Evolutionary conservation across 1,284 basidiomycete genomes (phyloP).

Genomic region (Ceratobasidium sp.): DNA sequence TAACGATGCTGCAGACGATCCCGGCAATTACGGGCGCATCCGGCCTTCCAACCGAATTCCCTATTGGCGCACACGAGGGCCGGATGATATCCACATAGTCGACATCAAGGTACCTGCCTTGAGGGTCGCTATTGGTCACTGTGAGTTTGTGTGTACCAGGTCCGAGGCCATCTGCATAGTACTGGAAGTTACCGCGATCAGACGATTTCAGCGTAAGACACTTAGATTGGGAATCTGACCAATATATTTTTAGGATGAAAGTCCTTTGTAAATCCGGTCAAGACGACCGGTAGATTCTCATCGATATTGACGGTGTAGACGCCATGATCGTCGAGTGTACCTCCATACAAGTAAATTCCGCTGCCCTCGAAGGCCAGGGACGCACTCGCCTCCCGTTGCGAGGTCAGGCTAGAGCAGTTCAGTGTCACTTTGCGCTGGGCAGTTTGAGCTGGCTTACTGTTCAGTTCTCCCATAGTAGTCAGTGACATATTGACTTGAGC

Average conservation of each 20-base stretch:
- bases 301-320: conserved; percentile 12
- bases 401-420: neutral
- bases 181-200: neutral
- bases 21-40: neutral
- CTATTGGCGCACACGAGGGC: neutral
- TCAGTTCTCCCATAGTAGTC: conserved; percentile 19
- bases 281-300: neutral
- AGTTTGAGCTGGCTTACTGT: neutral
- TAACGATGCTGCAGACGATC: neutral
- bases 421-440: neutral
- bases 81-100: conserved; percentile 39
- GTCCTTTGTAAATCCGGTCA: conserved; percentile 22
- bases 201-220: neutral
- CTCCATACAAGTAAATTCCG: conserved; percentile 38
- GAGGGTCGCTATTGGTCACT: conserved; percentile 20
- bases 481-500: neutral
- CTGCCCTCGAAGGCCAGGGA: conserved; percentile 26
- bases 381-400: neutral
- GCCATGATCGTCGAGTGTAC: conserved; percentile 25
- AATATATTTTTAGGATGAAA: conserved; percentile 16
- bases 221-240: conserved; percentile 1
- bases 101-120: conserved; percentile 25
- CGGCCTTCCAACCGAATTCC: too few relatives aligned
- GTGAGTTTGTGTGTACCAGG: conserved; percentile 34
- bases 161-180: conserved; percentile 41